These are phyloP conservation scores for Pleurotus salmoneostramineus DNA, from an alignment of 768 basidiomycete species.

Conservation along the genomic window DNA sequence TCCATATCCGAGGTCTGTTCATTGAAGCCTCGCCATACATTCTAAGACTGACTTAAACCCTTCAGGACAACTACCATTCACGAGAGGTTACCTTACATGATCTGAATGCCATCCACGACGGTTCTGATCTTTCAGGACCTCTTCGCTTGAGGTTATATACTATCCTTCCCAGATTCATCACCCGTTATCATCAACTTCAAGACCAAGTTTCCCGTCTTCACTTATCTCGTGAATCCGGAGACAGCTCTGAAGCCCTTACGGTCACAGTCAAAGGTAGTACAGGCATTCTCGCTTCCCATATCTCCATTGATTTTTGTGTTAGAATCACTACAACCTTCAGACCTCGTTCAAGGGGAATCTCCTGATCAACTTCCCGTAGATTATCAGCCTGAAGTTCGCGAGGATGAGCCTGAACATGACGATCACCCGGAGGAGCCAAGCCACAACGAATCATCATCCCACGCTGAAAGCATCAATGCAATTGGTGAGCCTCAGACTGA, in stretches of 20 bases:
- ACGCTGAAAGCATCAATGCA: background rate
- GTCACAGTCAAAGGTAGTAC: background rate
- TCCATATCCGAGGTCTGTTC: constrained; percentile 58
- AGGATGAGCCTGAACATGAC: background rate
- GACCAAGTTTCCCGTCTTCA: constrained; percentile 41
- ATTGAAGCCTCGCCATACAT: background rate
- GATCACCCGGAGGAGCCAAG: background rate
- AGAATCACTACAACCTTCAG: too few species aligned
- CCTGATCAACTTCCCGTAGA: too few species aligned
- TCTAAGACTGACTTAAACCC: constrained; percentile 4
- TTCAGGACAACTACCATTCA: constrained; percentile 65
- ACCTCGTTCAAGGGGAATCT: too few species aligned
- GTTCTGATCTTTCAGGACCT: constrained; percentile 55
- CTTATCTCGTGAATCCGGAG: constrained; percentile 9
- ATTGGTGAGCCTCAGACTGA: constrained; percentile 4
- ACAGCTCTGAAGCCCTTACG: background rate
- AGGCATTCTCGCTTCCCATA: background rate
- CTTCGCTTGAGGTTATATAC: constrained; percentile 54
- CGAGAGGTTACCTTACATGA: constrained; percentile 72
- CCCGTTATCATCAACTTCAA: constrained; percentile 61
- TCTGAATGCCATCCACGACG: constrained; percentile 66
- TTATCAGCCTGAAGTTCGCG: background rate
- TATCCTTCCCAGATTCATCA: constrained; percentile 55
- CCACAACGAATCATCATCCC: background rate
- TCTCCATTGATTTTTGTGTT: background rate